Evolutionary conservation across 495 filamentous ascomycete species (phyloP).

Genomic region (Podospora didyma): DNA sequence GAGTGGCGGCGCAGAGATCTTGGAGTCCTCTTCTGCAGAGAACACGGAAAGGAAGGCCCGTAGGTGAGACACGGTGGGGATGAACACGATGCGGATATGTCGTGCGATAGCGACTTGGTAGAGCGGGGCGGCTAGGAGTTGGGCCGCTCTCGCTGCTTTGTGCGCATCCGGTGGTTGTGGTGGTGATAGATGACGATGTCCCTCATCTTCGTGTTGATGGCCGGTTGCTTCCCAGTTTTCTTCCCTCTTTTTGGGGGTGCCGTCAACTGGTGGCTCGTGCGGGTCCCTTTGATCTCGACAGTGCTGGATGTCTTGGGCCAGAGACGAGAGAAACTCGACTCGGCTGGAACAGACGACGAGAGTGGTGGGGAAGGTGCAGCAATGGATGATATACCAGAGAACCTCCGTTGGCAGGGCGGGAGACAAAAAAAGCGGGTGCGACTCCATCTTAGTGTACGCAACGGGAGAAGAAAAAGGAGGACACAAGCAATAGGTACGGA

Average conservation of each 20-base stretch:
- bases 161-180: neutral
- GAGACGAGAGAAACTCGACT: constrained; percentile 54
- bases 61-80: constrained; percentile 69
- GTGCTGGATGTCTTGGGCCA: constrained; percentile 31
- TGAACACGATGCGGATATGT: constrained; percentile 64
- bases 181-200: neutral
- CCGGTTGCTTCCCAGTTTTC: too few relatives aligned
- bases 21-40: constrained; percentile 23
- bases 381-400: constrained; percentile 57
- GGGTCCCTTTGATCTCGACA: neutral
- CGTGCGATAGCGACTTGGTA: constrained; percentile 63
- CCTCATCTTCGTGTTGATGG: too few relatives aligned
- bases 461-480: too few relatives aligned
- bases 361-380: constrained; percentile 50
- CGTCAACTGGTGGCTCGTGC: neutral
- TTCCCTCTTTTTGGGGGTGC: too few relatives aligned
- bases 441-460: neutral
- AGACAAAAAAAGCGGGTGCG: constrained; percentile 42
- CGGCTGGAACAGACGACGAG: constrained; percentile 69
- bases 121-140: constrained; percentile 60
- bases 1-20: constrained; percentile 20
- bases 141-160: neutral
- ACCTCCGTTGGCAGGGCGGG: constrained; percentile 55
- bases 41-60: constrained; percentile 68
- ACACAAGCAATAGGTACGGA: too few relatives aligned